Base-by-base conservation (phyloP, 75 land plant genomes). In the Adiantum capillusveneris region DNA sequence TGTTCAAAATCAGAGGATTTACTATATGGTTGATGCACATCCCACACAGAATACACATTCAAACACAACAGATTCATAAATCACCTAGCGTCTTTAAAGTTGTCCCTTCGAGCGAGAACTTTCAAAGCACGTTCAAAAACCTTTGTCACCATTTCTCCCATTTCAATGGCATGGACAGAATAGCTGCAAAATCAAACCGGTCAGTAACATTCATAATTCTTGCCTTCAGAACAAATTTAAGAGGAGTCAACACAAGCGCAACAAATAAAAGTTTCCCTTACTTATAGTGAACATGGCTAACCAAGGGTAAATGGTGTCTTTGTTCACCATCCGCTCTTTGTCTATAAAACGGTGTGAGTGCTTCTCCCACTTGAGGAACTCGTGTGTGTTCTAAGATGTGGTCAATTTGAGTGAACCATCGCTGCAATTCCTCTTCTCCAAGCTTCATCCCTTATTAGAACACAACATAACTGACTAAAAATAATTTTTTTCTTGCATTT, bases 321-420 rank as follows among this genome's bases (percentile, higher is more conserved):
- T 73, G 77, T 18, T 44, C 27, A 59, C 68, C 81, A 50, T 81
- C 90, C 46, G 74, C 62, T 49, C 64, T 83, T 59, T 65, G 65
- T 64, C 76, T 81, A 72, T 89, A 88, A 60, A 93, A 93, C n/a
- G 96, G 96, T 29, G 65, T 81, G 19, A 86, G 72, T 51, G 64
- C 62, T 62, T 93, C 90, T 62, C 87, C 87, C 53, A 85, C 68
- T 29, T 64, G 82, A 25, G 96, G 90, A 79, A 89, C 58, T 53
- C 98, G 75, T 22, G 98, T 77, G 60, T 93, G 98, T 53, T 79
- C 83, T 70, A 88, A 76, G 57, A 86, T 56, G 63, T 93, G 96
- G 62, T 93, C 98, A 46, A 93, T 85, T 62, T 89, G 81, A 1
- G 79, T 80, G 65, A 93, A 93, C 98, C 98, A 93, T 31, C 85